Conservation (phyloP, 2,329 filamentous ascomycete species). For the Colletotrichum nymphaeae region DNA sequence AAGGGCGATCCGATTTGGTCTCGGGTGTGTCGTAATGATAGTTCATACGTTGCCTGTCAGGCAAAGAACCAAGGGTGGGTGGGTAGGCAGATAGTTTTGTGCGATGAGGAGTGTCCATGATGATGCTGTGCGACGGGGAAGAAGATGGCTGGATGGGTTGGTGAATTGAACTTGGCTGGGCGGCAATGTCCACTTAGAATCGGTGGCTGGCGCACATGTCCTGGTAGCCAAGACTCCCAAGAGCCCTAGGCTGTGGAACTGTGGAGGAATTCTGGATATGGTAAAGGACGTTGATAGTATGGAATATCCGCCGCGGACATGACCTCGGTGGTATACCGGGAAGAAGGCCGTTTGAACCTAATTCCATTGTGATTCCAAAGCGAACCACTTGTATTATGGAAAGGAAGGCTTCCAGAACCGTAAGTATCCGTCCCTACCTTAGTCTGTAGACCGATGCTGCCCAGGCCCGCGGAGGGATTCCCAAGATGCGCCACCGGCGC, state of each 20-base stretch:
- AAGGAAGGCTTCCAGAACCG: too few species aligned
- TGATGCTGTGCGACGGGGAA: background rate
- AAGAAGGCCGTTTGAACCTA: too few species aligned
- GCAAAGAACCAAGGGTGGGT: too few species aligned
- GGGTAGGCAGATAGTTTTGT: too few species aligned
- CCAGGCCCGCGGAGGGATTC: background rate
- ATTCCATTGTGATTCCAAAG: too few species aligned
- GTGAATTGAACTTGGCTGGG: background rate
- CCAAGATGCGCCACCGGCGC: background rate
- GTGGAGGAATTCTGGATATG: background rate
- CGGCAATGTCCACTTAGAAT: background rate
- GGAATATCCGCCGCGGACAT: background rate
- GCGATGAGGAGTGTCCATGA: too few species aligned
- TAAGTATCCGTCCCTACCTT: too few species aligned
- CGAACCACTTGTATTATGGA: too few species aligned
- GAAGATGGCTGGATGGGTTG: background rate
- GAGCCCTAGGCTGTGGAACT: background rate
- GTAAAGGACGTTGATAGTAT: background rate
- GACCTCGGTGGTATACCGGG: background rate
- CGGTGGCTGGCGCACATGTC: background rate
- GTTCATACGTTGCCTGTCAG: too few species aligned
- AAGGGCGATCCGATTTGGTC: too few species aligned
- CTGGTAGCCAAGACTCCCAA: background rate
- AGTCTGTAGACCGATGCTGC: too few species aligned
- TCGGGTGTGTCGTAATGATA: too few species aligned